Percentiles rank a stretch among this genome's conserved stretches.
These are phyloP conservation scores for Paecilomyces niveus DNA, from an alignment of 2,329 filamentous ascomycete species.

Conservation along the genomic window DNA sequence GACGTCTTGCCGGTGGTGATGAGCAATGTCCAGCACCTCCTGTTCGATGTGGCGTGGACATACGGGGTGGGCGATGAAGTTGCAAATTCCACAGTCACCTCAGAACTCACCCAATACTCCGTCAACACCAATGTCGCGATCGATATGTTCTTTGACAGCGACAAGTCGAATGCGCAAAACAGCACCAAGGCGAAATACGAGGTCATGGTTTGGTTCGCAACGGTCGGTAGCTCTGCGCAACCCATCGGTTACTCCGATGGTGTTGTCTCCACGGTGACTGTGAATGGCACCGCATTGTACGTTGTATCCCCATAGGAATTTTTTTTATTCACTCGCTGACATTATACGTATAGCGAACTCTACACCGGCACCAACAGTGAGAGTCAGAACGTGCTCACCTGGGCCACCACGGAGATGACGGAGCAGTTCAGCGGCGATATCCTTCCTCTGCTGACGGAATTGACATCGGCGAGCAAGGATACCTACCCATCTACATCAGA, in stretches of 20 bases:
- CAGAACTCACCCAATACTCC: slow-evolving; percentile 24
- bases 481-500: neutral
- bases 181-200: slow-evolving; percentile 39
- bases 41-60: slow-evolving; percentile 44
- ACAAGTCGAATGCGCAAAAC: slow-evolving; percentile 34
- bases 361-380: neutral
- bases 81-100: slow-evolving; percentile 26
- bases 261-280: slow-evolving; percentile 23
- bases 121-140: slow-evolving; percentile 52
- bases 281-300: slow-evolving; percentile 28
- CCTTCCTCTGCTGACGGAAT: slow-evolving; percentile 33
- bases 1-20: slow-evolving; percentile 39
- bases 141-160: slow-evolving; percentile 51
- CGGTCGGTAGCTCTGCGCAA: slow-evolving; percentile 41
- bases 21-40: slow-evolving; percentile 31
- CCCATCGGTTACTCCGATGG: slow-evolving; percentile 39
- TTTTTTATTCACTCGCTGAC: neutral
- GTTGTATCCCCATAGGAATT: neutral
- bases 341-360: neutral
- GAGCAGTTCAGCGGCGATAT: slow-evolving; percentile 44
- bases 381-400: slow-evolving; percentile 40
- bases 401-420: slow-evolving; percentile 33
- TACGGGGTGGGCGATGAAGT: slow-evolving; percentile 42
- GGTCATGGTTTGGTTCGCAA: slow-evolving; percentile 53
- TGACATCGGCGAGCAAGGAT: neutral